These are phyloP conservation scores for Apiospora hydei DNA, from an alignment of 2,329 filamentous ascomycete species.

Conservation along the genomic window DNA sequence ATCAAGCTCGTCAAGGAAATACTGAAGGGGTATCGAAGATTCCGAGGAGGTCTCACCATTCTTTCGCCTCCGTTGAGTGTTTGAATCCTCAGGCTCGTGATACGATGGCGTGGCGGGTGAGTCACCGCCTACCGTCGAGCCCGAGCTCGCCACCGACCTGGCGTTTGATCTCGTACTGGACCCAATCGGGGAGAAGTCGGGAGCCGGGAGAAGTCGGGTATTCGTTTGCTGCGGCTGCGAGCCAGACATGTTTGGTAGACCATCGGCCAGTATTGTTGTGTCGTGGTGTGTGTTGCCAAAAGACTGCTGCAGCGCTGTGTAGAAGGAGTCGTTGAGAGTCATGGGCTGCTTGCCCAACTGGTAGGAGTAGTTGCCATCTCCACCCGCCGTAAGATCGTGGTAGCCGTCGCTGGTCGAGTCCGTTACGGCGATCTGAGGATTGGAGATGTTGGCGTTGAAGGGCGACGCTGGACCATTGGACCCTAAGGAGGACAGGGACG, in stretches of 20 bases:
- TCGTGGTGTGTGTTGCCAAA: conserved; percentile 44
- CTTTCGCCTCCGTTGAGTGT: conserved; percentile 53
- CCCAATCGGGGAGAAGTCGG: conserved; percentile 51
- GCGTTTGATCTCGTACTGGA: conserved; percentile 54
- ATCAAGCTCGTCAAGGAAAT: conserved; percentile 21
- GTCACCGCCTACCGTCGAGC: conserved; percentile 60
- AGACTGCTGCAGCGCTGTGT: conserved; percentile 45
- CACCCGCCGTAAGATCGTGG: conserved; percentile 49
- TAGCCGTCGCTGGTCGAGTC: conserved; percentile 57
- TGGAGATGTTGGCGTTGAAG: conserved; percentile 60
- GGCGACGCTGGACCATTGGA: conserved; percentile 68
- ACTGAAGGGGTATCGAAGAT: conserved; percentile 24
- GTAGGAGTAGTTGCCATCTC: conserved; percentile 52
- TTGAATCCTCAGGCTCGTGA: conserved; percentile 54
- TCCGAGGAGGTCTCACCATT: conserved; percentile 57
- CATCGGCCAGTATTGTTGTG: conserved; percentile 45
- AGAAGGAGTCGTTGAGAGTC: conserved; percentile 45
- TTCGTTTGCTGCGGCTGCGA: conserved; percentile 48
- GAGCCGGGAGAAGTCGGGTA: conserved; percentile 53
- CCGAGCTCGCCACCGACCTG: conserved; percentile 60
- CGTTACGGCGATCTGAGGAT: conserved; percentile 64
- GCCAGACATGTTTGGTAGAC: conserved; percentile 38
- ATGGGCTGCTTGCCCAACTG: conserved; percentile 56
- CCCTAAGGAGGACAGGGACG: conserved; percentile 66
- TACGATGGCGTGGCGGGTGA: conserved; percentile 64